Evolutionary conservation across 495 filamentous ascomycete species (phyloP).

Genomic region (Penicillium turbatum): DNA sequence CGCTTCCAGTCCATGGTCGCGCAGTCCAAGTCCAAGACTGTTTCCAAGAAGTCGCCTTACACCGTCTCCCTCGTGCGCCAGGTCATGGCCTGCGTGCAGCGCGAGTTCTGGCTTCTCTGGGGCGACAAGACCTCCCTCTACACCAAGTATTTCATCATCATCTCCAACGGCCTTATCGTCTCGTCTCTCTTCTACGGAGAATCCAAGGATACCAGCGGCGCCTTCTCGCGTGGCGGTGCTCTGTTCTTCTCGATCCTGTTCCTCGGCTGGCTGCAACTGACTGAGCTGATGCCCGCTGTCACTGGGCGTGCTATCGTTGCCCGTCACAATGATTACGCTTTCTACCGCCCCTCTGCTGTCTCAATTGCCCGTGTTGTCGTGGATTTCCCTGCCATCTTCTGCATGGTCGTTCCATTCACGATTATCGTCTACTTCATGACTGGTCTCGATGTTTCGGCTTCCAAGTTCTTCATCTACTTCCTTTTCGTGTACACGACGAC

Average conservation of each 20-base stretch:
- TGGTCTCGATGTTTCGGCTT: conserved; percentile 57
- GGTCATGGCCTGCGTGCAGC: conserved; percentile 63
- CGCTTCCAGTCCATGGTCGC: conserved; percentile 66
- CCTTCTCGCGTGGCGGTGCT: conserved; percentile 64
- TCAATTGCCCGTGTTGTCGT: conserved; percentile 61
- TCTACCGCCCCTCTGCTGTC: conserved; percentile 73
- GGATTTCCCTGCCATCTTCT: conserved; percentile 63
- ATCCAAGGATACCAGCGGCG: conserved; percentile 58
- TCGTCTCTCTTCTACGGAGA: conserved; percentile 69
- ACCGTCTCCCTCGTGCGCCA: conserved; percentile 67
- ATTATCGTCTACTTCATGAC: conserved; percentile 68
- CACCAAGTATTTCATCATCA: conserved; percentile 74
- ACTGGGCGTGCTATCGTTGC: conserved; percentile 59
- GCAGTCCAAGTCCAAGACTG: conserved; percentile 61
- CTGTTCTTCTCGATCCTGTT: conserved; percentile 72
- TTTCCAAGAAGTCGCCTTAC: conserved; percentile 64
- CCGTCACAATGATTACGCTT: conserved; percentile 68
- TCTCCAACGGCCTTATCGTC: conserved; percentile 70
- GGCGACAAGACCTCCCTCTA: conserved; percentile 69
- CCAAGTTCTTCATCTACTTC: conserved; percentile 71
- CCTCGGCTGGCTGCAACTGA: conserved; percentile 70
- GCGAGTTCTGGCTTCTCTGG: conserved; percentile 72
- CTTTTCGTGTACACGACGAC: conserved; percentile 67
- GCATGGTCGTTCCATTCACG: conserved; percentile 60
- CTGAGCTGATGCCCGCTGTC: conserved; percentile 67